A percentile compares a stretch with the other conserved stretches of the same genome.
Evolutionary conservation across 169 alveolate species (phyloP).

Genomic region (Cryptosporidium canis): DNA sequence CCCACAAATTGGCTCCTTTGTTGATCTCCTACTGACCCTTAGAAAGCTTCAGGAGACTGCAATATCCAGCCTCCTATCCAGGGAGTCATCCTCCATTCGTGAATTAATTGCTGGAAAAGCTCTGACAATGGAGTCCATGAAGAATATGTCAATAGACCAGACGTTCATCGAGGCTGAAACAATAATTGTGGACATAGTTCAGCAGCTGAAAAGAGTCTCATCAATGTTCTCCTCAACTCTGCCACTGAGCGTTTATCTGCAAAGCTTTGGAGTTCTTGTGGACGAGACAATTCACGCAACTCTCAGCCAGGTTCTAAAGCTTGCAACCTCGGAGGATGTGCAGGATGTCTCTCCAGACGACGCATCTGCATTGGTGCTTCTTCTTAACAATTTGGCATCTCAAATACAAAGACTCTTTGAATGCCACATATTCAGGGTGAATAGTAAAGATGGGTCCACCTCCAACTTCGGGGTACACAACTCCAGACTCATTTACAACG

Average conservation of each 20-base stretch:
- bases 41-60: conserved; percentile 68
- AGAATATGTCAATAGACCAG: conserved; percentile 45
- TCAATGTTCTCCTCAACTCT: conserved; percentile 40
- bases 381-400: conserved; percentile 16
- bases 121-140: conserved; percentile 43
- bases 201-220: conserved; percentile 30
- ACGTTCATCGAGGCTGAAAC: conserved; percentile 56
- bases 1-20: conserved; percentile 67
- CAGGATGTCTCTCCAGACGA: conserved; percentile 20
- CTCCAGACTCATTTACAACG: conserved; percentile 35
- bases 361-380: conserved; percentile 54
- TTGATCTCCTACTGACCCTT: conserved; percentile 50
- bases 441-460: conserved; percentile 4
- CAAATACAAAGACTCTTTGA: conserved; percentile 53
- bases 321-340: conserved; percentile 36
- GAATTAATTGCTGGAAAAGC: conserved; percentile 1
- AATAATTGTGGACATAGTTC: conserved; percentile 11
- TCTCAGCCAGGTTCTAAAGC: conserved; percentile 28
- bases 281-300: conserved; percentile 36
- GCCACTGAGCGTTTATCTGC: conserved; percentile 16
- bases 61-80: conserved; percentile 25
- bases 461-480: conserved; percentile 1
- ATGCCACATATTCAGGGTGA: conserved; percentile 37
- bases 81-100: not conserved
- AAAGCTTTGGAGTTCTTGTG: conserved; percentile 55